These are phyloP conservation scores for Sarcodon sp. DNA, from an alignment of 768 basidiomycete genomes.

Conservation along the genomic window DNA sequence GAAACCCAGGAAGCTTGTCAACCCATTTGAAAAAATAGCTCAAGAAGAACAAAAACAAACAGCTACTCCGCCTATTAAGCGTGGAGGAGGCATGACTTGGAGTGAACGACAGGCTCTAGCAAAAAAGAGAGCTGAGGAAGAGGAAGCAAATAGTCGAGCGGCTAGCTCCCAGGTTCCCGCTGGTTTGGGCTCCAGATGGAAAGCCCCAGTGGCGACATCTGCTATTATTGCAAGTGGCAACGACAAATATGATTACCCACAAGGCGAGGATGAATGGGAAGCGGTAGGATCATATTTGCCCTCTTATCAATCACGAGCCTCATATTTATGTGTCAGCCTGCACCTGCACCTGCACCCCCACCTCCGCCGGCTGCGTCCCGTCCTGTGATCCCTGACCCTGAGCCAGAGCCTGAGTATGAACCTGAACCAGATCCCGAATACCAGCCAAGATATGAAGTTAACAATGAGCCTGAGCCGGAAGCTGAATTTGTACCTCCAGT, in stretches of 20 bases:
- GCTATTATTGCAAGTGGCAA: slow-evolving; percentile 1
- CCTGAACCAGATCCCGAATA: slow-evolving; percentile 16
- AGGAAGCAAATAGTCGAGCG: slow-evolving; percentile 48
- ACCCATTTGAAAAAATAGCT: slow-evolving; percentile 43
- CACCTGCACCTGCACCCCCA: slow-evolving; percentile 20
- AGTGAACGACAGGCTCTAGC: slow-evolving; percentile 85
- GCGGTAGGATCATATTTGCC: slow-evolving; percentile 2
- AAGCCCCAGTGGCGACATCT: slow-evolving; percentile 3
- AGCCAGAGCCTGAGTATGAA: slow-evolving; percentile 21
- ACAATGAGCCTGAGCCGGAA: slow-evolving; percentile 19
- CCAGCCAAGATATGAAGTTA: too few relatives aligned
- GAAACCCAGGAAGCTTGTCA: slow-evolving; percentile 78
- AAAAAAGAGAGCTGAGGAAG: slow-evolving; percentile 77
- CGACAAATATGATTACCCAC: slow-evolving; percentile 20
- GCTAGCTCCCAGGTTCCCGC: slow-evolving; percentile 31
- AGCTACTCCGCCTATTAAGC: slow-evolving; percentile 15
- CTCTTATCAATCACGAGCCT: slow-evolving; percentile 1
- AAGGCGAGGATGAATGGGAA: slow-evolving; percentile 15
- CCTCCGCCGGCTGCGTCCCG: slow-evolving; percentile 15
- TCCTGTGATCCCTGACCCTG: slow-evolving; percentile 17
- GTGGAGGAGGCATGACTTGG: slow-evolving; percentile 80
- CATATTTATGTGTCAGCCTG: slow-evolving; percentile 8
- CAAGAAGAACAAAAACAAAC: slow-evolving; percentile 6
- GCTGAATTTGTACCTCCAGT: slow-evolving; percentile 21
- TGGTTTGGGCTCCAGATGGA: slow-evolving; percentile 6